Base-by-base conservation (phyloP, 2,329 filamentous ascomycete genomes). In the Diaporthe vaccinii region DNA sequence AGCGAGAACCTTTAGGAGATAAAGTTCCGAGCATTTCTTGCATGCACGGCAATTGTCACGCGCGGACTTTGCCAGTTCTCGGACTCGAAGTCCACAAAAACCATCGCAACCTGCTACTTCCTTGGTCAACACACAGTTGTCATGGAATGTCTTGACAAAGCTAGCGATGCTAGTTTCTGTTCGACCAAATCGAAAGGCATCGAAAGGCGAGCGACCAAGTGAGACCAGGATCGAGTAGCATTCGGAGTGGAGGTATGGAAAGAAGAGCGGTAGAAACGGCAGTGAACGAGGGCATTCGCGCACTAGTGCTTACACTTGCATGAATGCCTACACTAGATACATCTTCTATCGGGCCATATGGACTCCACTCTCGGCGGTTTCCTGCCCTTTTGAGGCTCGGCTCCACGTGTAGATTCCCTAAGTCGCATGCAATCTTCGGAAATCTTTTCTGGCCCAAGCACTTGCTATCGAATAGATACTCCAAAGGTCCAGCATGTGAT, bases 241-340 rank as follows among this genome's bases (percentile, higher is more conserved):
- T 61, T 61, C 58, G 58, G 34, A n/a, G 58, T 61, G 58, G 58
- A 28, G 3, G n/a, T 61, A 20, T 41, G 22, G 58, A 41, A 61
- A 34, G 2, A 61, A 61, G 12, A 41, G 58, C 36, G 39, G 58
- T n/a, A 39, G 34, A 15, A 59, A 41, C 22, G 36, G 58, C 58
- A 61, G 58, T 17, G 58, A 25, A 20, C 12, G 36, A 61, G 58
- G 15, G 36, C 36, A 44, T 61, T 41, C 9, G 9, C 22, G 41
- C 36, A 61, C 58, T 44, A 69, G 65, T 55, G 65, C 65, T 69
- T 69, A 69, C 65, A 41, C 15, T 34, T 55, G 46, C 46, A 53
- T 53, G 65, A 53, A 39, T n/a, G n/a, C 12, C 28, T 34, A 22
- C 46, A 68, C 39, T 28, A 62, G 59, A 17, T 17, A 20, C 31